Conservation (phyloP, 139 green algal species). For the Trebouxia sp. region DNA sequence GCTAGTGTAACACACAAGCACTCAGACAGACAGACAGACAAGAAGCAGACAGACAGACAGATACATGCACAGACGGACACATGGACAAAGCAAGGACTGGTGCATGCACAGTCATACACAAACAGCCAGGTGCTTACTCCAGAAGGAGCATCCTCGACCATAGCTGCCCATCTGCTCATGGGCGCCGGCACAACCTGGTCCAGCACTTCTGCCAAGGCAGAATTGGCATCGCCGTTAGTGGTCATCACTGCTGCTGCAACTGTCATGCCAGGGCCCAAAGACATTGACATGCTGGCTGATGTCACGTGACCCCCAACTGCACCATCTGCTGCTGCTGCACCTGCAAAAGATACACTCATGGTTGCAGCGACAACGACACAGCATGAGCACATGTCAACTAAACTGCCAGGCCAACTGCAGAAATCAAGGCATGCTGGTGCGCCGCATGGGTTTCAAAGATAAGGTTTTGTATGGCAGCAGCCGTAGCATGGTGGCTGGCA, state of each 20-base stretch:
- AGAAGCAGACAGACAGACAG: no score
- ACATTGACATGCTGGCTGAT: not conserved
- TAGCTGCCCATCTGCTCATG: conserved; percentile 9
- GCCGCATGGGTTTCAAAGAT: no score
- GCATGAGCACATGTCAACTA: no score
- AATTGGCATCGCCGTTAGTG: conserved; percentile 9
- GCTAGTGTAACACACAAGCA: no score
- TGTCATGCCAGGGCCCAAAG: not conserved
- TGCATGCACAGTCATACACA: no score
- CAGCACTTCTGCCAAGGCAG: conserved; percentile 5
- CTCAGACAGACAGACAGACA: no score
- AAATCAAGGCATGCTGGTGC: no score
- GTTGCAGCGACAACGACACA: not conserved
- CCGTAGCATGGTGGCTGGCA: no score
- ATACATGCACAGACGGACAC: no score
- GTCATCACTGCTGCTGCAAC: not conserved
- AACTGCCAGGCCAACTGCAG: no score
- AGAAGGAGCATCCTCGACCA: not conserved
- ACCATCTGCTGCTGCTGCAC: not conserved
- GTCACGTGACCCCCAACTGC: not conserved
- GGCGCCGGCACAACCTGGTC: not conserved
- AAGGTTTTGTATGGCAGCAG: no score
- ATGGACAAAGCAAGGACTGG: no score
- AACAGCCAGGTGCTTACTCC: not conserved
- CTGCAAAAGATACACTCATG: not conserved